Percentiles rank a stretch among this genome's conserved stretches.
These are phyloP conservation scores for Gossypium lobatum DNA, from an alignment of 441 rosid species.

Conservation along the genomic window DNA sequence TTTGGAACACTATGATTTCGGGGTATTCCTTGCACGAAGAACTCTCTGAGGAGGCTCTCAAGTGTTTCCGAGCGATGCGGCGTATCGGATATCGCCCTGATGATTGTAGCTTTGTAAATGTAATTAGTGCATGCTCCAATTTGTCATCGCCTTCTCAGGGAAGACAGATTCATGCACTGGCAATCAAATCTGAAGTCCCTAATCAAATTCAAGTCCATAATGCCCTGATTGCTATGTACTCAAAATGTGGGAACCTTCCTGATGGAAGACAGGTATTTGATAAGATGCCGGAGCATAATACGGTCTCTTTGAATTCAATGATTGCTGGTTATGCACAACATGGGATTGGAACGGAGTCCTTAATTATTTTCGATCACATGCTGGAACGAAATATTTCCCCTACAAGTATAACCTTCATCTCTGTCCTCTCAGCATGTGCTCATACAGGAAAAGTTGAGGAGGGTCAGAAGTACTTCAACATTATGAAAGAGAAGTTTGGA, in stretches of 20 bases:
- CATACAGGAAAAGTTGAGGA: conserved; percentile 68
- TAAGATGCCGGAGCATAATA: conserved; percentile 58
- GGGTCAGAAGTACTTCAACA: conserved; percentile 45
- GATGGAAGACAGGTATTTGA: conserved; percentile 62
- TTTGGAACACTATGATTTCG: conserved; percentile 90
- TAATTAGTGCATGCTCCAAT: conserved; percentile 60
- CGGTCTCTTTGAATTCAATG: conserved; percentile 65
- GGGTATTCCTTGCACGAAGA: conserved; percentile 69
- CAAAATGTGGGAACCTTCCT: conserved; percentile 58
- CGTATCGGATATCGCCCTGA: conserved; percentile 57
- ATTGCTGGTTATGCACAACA: conserved; percentile 80
- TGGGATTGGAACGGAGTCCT: conserved; percentile 51
- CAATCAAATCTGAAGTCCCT: conserved; percentile 55
- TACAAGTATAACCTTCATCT: conserved; percentile 66
- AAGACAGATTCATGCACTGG: conserved; percentile 67
- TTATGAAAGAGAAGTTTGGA: conserved; percentile 60
- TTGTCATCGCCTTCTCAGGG: conserved; percentile 65
- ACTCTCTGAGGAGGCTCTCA: conserved; percentile 60
- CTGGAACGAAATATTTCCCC: conserved; percentile 48
- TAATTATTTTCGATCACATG: conserved; percentile 50
- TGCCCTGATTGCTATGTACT: conserved; percentile 65
- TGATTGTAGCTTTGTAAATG: conserved; percentile 80
- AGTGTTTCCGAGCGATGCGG: conserved; percentile 54
- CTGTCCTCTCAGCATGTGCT: conserved; percentile 80
- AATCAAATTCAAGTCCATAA: conserved; percentile 65